Evolutionary conservation across 768 basidiomycete genomes (phyloP).

Genomic region (Suillus variegatus): DNA sequence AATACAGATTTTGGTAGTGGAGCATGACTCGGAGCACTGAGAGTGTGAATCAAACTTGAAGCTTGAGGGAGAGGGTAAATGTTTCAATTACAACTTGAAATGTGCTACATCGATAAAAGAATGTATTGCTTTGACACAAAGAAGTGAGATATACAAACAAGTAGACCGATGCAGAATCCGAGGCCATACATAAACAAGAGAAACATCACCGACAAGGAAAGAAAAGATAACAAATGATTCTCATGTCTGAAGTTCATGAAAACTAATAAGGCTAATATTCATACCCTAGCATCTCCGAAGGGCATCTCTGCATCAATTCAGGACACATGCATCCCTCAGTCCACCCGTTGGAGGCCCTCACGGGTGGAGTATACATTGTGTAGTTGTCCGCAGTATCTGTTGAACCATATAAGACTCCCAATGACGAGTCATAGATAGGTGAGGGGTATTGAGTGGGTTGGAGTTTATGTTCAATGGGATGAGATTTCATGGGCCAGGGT

Average conservation of each 20-base stretch:
- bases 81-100: too few species aligned
- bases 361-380: background rate
- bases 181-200: background rate
- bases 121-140: too few species aligned
- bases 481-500: too few species aligned
- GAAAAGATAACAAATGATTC: too few species aligned
- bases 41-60: too few species aligned
- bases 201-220: background rate
- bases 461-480: too few species aligned
- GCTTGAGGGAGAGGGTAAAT: too few species aligned
- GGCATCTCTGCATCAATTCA: background rate
- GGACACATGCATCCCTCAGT: constrained; percentile 2
- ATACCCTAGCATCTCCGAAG: background rate
- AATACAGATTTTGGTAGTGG: too few species aligned
- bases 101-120: too few species aligned
- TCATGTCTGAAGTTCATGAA: too few species aligned
- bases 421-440: background rate
- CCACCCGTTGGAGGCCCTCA: background rate
- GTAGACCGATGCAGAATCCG: background rate
- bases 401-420: background rate
- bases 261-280: background rate
- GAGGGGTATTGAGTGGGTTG: background rate
- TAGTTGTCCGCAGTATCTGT: background rate
- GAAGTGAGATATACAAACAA: background rate
- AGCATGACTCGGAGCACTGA: too few species aligned